These are phyloP conservation scores for Podosphaera xanthii DNA, from an alignment of 2,329 filamentous ascomycete genomes.

Conservation along the genomic window DNA sequence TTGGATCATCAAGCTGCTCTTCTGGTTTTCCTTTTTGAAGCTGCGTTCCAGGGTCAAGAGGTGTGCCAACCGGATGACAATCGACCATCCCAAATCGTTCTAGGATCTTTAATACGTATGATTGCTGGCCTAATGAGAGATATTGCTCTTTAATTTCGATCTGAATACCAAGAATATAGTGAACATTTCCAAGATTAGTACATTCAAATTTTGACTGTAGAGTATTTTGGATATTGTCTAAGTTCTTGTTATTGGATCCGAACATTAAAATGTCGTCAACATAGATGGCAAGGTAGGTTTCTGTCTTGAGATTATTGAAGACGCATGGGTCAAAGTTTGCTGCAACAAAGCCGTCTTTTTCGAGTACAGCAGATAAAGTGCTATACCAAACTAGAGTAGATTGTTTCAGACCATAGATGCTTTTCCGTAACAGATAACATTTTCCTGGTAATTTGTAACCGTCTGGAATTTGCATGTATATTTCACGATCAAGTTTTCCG, in stretches of 20 bases:
- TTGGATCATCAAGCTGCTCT: no score
- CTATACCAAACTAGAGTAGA: not conserved
- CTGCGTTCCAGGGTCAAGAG: no score
- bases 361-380: not conserved
- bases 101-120: not conserved
- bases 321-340: not conserved
- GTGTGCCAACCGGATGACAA: not conserved
- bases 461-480: not conserved
- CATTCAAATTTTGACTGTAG: no score
- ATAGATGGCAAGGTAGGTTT: not conserved
- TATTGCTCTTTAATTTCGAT: no score
- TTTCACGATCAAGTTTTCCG: not conserved
- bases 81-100: not conserved
- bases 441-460: not conserved
- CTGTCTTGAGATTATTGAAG: not conserved
- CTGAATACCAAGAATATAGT: no score
- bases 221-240: not conserved
- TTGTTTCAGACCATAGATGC: not conserved
- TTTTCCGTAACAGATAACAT: not conserved
- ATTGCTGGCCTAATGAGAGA: no score
- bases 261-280: not conserved
- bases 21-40: no score
- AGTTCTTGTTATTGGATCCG: not conserved
- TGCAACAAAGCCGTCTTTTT: not conserved
- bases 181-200: no score